A percentile compares a stretch with the other conserved stretches of the same genome.
phyloP scores from a whole-genome alignment of 371 early-diverging fungal species.

The Apophysomyces sp. region DNA sequence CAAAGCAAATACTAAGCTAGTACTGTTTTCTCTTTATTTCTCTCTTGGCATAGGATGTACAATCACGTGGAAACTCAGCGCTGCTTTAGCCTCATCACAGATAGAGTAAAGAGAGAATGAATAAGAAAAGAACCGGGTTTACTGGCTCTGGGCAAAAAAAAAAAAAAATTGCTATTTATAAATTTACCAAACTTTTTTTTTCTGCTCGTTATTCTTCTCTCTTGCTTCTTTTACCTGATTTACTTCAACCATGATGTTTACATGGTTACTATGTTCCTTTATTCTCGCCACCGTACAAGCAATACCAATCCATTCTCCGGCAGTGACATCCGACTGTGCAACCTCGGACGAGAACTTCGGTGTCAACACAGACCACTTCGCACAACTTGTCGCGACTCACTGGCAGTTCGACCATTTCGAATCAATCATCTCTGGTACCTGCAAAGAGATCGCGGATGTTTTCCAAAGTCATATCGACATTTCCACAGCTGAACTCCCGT shows the following conservation, averaged over 20 bases:
- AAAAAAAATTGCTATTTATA: background rate
- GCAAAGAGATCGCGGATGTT: constrained; percentile 27
- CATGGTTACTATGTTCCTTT: background rate
- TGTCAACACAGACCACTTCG: constrained; percentile 32
- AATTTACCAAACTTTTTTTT: background rate
- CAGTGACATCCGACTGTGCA: background rate
- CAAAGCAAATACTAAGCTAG: background rate
- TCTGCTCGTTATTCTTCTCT: background rate
- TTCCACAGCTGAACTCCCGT: background rate
- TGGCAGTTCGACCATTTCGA: constrained; percentile 48
- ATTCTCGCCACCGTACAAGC: constrained; percentile 1
- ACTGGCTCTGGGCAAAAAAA: background rate
- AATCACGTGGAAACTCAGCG: no score
- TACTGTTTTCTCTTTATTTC: no score
- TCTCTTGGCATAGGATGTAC: background rate
- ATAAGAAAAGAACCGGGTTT: no score
- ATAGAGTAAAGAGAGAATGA: no score
- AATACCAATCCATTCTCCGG: background rate
- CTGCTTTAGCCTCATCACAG: no score
- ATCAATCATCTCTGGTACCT: constrained; percentile 27
- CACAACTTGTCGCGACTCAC: constrained; percentile 40
- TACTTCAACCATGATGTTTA: background rate
- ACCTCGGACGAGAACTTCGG: background rate
- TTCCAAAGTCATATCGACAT: constrained; percentile 36
- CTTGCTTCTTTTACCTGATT: background rate